These are phyloP conservation scores for Magnolia officinalis DNA, from an alignment of 164 flowering plant species.

Conservation along the genomic window DNA sequence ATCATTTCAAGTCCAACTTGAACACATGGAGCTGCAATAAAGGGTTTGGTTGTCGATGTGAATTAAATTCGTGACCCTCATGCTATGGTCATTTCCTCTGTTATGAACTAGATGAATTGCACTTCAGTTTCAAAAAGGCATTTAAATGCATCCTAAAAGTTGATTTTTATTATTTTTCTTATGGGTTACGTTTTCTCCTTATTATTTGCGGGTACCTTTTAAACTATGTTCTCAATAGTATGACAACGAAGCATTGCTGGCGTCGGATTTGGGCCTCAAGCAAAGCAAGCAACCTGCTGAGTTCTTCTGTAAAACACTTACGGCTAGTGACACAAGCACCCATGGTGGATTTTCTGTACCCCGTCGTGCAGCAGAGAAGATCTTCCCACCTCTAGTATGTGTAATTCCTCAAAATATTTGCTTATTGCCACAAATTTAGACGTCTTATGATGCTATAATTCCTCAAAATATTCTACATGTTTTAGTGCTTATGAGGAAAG, in stretches of 20 bases:
- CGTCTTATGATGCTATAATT: not conserved
- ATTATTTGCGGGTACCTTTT: not conserved
- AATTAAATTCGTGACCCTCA: not conserved
- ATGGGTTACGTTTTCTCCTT: not conserved
- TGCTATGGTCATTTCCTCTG: not conserved
- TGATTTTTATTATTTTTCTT: not conserved
- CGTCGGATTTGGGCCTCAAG: conserved; percentile 88
- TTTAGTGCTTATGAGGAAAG: conserved; percentile 18
- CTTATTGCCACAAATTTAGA: not conserved
- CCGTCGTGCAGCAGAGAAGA: conserved; percentile 97
- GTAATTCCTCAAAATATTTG: not conserved
- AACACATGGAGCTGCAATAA: not conserved
- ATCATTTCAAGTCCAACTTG: not conserved
- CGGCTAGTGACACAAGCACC: conserved; percentile 97
- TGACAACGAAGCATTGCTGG: conserved; percentile 79
- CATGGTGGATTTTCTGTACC: conserved; percentile 99
- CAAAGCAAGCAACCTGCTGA: conserved; percentile 84
- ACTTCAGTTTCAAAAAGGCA: not conserved
- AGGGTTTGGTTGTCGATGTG: not conserved
- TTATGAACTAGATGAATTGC: not conserved
- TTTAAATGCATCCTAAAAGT: not conserved
- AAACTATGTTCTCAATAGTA: conserved; percentile 37
- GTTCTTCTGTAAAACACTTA: conserved; percentile 93
- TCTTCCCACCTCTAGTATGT: conserved; percentile 83
- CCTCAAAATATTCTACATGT: not conserved